Percentiles rank a stretch among this genome's conserved stretches.
phyloP scores from a whole-genome alignment of 306 rosid genomes.

The Lupinus albus region DNA sequence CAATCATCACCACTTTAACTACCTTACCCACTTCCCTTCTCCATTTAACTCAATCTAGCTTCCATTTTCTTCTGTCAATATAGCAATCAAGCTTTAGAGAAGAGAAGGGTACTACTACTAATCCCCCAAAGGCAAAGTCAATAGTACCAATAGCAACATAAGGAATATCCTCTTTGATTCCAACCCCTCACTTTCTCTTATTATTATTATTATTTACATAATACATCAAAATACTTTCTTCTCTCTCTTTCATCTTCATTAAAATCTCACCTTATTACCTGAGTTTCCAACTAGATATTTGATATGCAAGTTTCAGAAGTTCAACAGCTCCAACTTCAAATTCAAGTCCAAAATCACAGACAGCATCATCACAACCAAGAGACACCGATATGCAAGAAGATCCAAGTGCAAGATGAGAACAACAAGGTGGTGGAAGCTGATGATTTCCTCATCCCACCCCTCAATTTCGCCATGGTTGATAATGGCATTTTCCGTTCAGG shows the following conservation, averaged over 20 bases:
- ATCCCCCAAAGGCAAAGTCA: too few species aligned
- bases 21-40: too few species aligned
- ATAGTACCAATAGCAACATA: neutral
- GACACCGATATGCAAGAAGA: slow-evolving; percentile 55
- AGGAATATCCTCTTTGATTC: slow-evolving; percentile 44
- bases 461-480: slow-evolving; percentile 92
- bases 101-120: too few species aligned
- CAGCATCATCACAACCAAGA: too few species aligned
- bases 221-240: too few species aligned
- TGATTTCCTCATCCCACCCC: slow-evolving; percentile 73
- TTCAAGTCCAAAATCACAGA: too few species aligned
- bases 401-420: slow-evolving; percentile 14
- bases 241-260: too few species aligned
- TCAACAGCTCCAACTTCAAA: slow-evolving; percentile 6
- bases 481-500: slow-evolving; percentile 97
- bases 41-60: too few species aligned
- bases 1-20: too few species aligned
- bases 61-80: too few species aligned
- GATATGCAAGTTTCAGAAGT: slow-evolving; percentile 69
- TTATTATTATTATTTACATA: too few species aligned
- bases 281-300: slow-evolving; percentile 20
- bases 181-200: neutral
- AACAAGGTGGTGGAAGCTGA: slow-evolving; percentile 52
- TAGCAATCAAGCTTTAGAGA: too few species aligned
- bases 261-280: neutral